phyloP scores from a whole-genome alignment of 225 moss, liverwort and hornwort species.

The Pleurozium schreberi region DNA sequence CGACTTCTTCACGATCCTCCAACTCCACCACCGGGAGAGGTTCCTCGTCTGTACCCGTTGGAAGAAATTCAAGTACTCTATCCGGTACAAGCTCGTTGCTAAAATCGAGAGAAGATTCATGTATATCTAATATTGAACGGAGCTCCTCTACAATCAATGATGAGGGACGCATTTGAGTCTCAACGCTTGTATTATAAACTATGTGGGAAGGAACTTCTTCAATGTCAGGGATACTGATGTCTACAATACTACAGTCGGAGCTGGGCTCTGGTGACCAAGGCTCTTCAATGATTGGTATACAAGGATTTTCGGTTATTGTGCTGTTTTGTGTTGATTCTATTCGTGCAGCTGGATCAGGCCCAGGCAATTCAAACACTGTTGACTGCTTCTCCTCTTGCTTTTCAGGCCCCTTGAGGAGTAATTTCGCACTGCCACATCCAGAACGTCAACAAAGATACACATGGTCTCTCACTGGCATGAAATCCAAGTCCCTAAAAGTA shows the following conservation, averaged over 20 bases:
- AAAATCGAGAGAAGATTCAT: background rate
- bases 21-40: background rate
- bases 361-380: conserved; percentile 11
- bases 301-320: conserved; percentile 1
- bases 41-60: background rate
- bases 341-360: background rate
- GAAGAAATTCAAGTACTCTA: background rate
- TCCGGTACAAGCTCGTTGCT: background rate
- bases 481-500: background rate
- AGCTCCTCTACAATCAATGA: conserved; percentile 1
- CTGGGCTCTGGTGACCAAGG: conserved; percentile 21
- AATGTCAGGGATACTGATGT: conserved; percentile 26
- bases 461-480: background rate
- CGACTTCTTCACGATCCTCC: background rate
- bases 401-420: conserved; percentile 33
- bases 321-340: background rate
- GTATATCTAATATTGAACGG: background rate
- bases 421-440: conserved; percentile 37
- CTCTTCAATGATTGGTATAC: conserved; percentile 66
- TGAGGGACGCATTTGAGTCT: background rate
- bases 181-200: background rate
- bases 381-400: conserved; percentile 5
- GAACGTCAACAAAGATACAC: background rate
- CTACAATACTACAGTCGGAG: background rate
- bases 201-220: conserved; percentile 25